Evolutionary conservation across 139 green algal genomes (phyloP).

Genomic region (Tetraselmis chui): DNA sequence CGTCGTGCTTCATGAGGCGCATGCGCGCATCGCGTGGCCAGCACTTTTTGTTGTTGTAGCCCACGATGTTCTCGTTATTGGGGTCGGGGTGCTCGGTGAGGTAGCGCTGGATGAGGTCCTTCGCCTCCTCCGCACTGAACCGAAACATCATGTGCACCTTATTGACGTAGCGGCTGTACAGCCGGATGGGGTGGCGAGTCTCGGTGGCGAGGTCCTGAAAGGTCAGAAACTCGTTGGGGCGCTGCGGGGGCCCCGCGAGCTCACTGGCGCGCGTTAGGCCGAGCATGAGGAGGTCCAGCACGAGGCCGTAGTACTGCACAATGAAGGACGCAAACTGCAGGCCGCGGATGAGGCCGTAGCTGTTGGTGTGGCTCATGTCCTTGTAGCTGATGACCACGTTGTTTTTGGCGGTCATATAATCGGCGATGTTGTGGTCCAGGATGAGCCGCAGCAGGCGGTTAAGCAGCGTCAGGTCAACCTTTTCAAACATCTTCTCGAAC

Average conservation of each 20-base stretch:
- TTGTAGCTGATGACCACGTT: constrained; percentile 80
- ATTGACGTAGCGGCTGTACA: constrained; percentile 94
- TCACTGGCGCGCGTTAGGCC: constrained; percentile 92
- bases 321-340: constrained; percentile 98
- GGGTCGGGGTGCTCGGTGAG: constrained; percentile 98
- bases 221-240: constrained; percentile 95
- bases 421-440: constrained; percentile 96
- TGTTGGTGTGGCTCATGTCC: constrained; percentile 99
- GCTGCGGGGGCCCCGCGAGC: constrained; percentile 82
- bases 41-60: constrained; percentile 99
- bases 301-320: constrained; percentile 91
- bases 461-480: constrained; percentile 96
- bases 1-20: constrained; percentile 99
- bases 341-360: constrained; percentile 93
- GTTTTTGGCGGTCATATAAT: constrained; percentile 95
- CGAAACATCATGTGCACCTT: constrained; percentile 78
- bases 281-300: constrained; percentile 96
- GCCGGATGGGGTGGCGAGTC: constrained; percentile 90
- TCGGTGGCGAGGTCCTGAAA: constrained; percentile 85
- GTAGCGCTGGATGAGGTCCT: constrained; percentile 92
- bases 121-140: constrained; percentile 91
- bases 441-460: constrained; percentile 96
- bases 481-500: constrained; percentile 98
- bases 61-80: constrained; percentile 99
- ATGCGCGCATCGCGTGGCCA: constrained; percentile 98